These are phyloP conservation scores for Zostera marina DNA, from an alignment of 116 monocot genomes.

Conservation along the genomic window DNA sequence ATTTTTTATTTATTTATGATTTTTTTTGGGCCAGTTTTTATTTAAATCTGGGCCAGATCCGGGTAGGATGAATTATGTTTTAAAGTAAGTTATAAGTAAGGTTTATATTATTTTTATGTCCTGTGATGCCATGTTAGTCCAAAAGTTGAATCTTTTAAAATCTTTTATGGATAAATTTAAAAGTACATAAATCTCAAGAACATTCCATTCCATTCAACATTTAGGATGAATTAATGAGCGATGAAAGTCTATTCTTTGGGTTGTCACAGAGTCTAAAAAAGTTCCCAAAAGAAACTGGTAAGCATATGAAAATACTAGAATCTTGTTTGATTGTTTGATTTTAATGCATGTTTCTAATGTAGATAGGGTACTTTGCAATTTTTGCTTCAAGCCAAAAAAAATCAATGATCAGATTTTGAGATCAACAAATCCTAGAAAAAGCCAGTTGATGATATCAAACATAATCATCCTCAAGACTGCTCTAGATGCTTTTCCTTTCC, in stretches of 20 bases:
- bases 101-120: too few relatives aligned
- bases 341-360: neutral
- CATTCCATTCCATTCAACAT: neutral
- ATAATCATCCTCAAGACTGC: slow-evolving; percentile 91
- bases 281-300: slow-evolving; percentile 98
- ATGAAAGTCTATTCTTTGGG: slow-evolving; percentile 94
- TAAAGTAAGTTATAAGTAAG: too few relatives aligned
- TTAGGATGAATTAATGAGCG: slow-evolving; percentile 89
- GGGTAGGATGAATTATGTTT: too few relatives aligned
- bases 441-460: slow-evolving; percentile 73
- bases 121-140: too few relatives aligned
- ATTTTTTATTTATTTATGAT: too few relatives aligned
- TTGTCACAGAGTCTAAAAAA: slow-evolving; percentile 84
- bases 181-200: neutral
- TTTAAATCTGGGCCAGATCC: too few relatives aligned
- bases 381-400: slow-evolving; percentile 86
- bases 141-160: too few relatives aligned
- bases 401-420: slow-evolving; percentile 48
- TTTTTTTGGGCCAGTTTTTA: too few relatives aligned
- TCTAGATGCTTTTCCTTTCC: slow-evolving; percentile 87
- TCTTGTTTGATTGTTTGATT: neutral
- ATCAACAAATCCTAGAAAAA: slow-evolving; percentile 63
- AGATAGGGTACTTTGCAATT: slow-evolving; percentile 94
- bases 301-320: neutral
- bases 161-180: neutral